Conservation (phyloP, 305 asterid species). For the Ajuga reptans region DNA sequence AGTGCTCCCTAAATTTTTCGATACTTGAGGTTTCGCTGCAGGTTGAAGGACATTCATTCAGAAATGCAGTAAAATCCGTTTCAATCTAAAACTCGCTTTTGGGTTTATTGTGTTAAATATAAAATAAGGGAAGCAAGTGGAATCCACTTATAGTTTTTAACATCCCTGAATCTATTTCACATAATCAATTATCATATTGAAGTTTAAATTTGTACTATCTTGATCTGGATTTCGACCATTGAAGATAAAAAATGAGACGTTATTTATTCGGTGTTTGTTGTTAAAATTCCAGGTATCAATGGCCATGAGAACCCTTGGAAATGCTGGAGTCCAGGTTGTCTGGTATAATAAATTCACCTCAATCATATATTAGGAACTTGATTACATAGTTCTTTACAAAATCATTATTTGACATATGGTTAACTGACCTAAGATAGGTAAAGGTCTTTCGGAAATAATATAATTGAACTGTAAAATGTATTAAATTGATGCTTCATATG, state of each 20-base stretch:
- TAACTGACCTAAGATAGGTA: too few relatives aligned
- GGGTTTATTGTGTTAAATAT: not conserved
- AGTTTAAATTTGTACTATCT: not conserved
- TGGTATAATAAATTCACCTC: slow-evolving; percentile 44
- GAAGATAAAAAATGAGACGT: slow-evolving; percentile 4
- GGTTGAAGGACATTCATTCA: not conserved
- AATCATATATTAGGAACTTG: not conserved
- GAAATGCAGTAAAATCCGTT: not conserved
- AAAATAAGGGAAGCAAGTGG: not conserved
- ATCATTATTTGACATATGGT: too few relatives aligned
- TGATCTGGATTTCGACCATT: slow-evolving; percentile 5
- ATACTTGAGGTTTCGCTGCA: not conserved
- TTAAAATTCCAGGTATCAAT: slow-evolving; percentile 67
- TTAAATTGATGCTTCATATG: not conserved
- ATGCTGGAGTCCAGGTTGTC: slow-evolving; percentile 69
- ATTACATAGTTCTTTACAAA: too few relatives aligned
- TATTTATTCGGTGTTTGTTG: slow-evolving; percentile 7
- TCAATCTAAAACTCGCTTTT: not conserved
- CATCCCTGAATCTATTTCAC: slow-evolving; percentile 5
- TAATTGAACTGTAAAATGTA: not conserved
- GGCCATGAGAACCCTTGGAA: slow-evolving; percentile 85
- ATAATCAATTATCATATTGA: slow-evolving; percentile 3
- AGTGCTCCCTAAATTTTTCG: not conserved
- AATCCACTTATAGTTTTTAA: not conserved
- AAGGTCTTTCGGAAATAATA: too few relatives aligned